These are phyloP conservation scores for Gymnopilus junonius DNA, from an alignment of 768 basidiomycete genomes.

Conservation along the genomic window DNA sequence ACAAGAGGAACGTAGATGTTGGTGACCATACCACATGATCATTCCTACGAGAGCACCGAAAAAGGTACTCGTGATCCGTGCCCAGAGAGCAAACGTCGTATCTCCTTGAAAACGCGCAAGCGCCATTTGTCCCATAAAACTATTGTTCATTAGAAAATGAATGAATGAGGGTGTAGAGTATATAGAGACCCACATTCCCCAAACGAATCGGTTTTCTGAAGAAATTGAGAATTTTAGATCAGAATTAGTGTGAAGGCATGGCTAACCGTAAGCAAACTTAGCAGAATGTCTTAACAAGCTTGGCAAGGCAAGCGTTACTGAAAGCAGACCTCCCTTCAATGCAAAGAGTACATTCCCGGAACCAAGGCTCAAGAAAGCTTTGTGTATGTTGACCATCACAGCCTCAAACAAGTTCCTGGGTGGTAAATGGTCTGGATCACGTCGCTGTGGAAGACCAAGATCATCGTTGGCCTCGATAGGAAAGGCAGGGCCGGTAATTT, in stretches of 20 bases:
- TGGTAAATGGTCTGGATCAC: conserved; percentile 79
- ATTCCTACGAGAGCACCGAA: conserved; percentile 65
- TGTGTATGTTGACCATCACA: conserved; percentile 45
- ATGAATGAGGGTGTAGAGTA: background rate
- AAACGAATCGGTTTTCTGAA: conserved; percentile 60
- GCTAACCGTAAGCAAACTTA: conserved; percentile 37
- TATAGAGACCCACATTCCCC: conserved; percentile 62
- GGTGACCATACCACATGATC: conserved; percentile 61
- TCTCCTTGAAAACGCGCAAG: conserved; percentile 76
- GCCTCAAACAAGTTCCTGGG: conserved; percentile 63
- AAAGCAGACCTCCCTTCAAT: conserved; percentile 70
- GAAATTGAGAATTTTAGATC: background rate
- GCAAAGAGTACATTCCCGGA: conserved; percentile 71
- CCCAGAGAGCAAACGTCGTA: conserved; percentile 66
- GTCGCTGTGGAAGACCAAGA: conserved; percentile 56
- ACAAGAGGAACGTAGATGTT: background rate
- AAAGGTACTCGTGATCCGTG: conserved; percentile 68
- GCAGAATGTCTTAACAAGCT: conserved; percentile 60
- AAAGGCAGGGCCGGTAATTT: conserved; percentile 1
- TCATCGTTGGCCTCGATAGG: conserved; percentile 40
- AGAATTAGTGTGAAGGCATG: background rate
- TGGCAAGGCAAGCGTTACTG: conserved; percentile 61
- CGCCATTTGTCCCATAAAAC: conserved; percentile 78
- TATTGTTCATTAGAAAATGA: conserved; percentile 24
- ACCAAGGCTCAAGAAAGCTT: conserved; percentile 37